Conservation (phyloP, 192 early-diverging fungal genomes). For the Nowakowskiella sp. region DNA sequence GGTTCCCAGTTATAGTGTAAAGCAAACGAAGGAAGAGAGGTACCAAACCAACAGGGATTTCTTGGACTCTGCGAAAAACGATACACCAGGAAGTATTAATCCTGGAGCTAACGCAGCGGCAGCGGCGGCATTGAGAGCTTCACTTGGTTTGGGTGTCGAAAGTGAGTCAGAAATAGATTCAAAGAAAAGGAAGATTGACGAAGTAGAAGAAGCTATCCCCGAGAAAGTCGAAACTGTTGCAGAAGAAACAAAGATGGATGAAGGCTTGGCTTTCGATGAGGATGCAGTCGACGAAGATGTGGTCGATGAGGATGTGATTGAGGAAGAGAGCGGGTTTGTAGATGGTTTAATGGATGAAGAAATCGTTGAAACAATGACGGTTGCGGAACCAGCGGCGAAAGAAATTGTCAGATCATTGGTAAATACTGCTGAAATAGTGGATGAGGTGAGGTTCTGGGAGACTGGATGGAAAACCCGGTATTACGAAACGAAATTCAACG, state of each 20-base stretch:
- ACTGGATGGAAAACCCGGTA: constrained; percentile 71
- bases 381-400: constrained; percentile 27
- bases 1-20: constrained; percentile 7
- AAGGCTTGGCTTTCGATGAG: constrained; percentile 17
- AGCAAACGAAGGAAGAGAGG: neutral
- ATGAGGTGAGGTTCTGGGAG: constrained; percentile 66
- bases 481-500: constrained; percentile 67
- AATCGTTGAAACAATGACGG: constrained; percentile 25
- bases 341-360: no score
- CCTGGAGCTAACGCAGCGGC: constrained; percentile 32
- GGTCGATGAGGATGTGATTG: constrained; percentile 35
- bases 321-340: no score
- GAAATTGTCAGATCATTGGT: neutral
- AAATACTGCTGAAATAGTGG: constrained; percentile 24
- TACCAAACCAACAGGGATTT: neutral
- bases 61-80: neutral
- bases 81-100: neutral
- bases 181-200: neutral
- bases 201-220: constrained; percentile 16
- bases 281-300: constrained; percentile 41
- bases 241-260: constrained; percentile 20
- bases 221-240: constrained; percentile 16
- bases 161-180: neutral
- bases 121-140: constrained; percentile 28
- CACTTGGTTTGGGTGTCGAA: constrained; percentile 15